Percentiles rank a stretch among this genome's conserved stretches.
Conservation (phyloP, 441 rosid genomes). For the Erodium trifolium region DNA sequence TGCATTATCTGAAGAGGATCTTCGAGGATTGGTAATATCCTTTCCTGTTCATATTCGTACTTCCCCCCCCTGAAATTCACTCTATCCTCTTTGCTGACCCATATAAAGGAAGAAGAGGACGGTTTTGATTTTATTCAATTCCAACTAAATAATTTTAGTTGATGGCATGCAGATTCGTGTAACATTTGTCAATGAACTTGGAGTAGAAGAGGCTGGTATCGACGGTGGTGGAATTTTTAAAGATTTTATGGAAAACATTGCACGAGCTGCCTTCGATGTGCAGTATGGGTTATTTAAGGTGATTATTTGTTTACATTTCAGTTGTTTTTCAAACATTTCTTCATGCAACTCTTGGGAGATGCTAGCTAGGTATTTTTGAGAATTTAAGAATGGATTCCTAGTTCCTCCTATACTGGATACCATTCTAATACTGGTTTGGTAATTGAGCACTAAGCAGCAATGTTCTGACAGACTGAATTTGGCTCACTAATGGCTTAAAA, state of each 20-base stretch:
- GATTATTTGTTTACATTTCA: slow-evolving; percentile 11
- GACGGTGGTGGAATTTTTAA: slow-evolving; percentile 99
- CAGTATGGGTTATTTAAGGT: slow-evolving; percentile 99
- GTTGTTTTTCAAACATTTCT: not conserved
- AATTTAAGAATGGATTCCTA: not conserved
- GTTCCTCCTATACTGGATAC: not conserved
- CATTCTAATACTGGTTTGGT: not conserved
- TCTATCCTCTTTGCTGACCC: slow-evolving; percentile 17
- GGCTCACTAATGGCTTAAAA: not conserved
- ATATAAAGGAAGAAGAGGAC: not conserved
- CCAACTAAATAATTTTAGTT: slow-evolving; percentile 20
- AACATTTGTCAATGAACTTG: slow-evolving; percentile 89
- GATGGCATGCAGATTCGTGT: slow-evolving; percentile 74
- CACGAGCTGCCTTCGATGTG: slow-evolving; percentile 94
- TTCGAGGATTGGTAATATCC: slow-evolving; percentile 67
- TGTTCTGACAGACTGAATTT: not conserved
- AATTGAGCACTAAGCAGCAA: not conserved
- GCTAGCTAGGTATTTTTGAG: not conserved
- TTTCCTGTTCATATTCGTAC: slow-evolving; percentile 15
- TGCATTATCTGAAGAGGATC: slow-evolving; percentile 90
- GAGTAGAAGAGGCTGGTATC: slow-evolving; percentile 99
- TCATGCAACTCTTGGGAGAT: slow-evolving; percentile 3
- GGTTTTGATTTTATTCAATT: slow-evolving; percentile 12
- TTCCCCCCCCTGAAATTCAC: slow-evolving; percentile 8
- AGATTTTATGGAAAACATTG: slow-evolving; percentile 99